phyloP scores from a whole-genome alignment of 805 yeast genomes.

The Phaffomyces thermotolerans region DNA sequence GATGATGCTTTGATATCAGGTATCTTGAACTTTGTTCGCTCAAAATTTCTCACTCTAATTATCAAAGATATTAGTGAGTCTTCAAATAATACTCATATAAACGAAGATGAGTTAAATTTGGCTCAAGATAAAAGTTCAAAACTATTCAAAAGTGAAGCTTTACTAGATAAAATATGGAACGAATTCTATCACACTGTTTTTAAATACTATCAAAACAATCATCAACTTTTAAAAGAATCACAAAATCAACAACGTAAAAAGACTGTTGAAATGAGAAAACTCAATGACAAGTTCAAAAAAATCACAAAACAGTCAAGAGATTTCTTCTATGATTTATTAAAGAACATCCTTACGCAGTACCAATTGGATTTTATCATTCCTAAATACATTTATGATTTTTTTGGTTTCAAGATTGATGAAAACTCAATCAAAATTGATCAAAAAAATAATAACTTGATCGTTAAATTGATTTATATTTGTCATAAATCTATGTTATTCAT shows the following conservation, averaged over 20 bases:
- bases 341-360: slow-evolving; percentile 32
- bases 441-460: slow-evolving; percentile 8
- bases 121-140: slow-evolving; percentile 14
- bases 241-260: slow-evolving; percentile 12
- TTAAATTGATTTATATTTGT: slow-evolving; percentile 33
- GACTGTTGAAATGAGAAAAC: slow-evolving; percentile 49
- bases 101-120: slow-evolving; percentile 2
- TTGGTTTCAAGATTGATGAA: slow-evolving; percentile 6
- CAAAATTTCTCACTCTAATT: slow-evolving; percentile 39
- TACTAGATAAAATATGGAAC: slow-evolving; percentile 50
- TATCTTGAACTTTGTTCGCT: slow-evolving; percentile 40
- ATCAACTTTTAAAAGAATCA: slow-evolving; percentile 11
- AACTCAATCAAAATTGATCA: slow-evolving; percentile 8
- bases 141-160: slow-evolving; percentile 11
- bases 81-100: neutral
- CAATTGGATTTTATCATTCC: slow-evolving; percentile 26
- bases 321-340: slow-evolving; percentile 41
- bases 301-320: slow-evolving; percentile 38
- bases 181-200: slow-evolving; percentile 59
- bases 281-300: slow-evolving; percentile 45
- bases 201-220: slow-evolving; percentile 34
- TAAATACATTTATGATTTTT: slow-evolving; percentile 9
- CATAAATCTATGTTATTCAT: slow-evolving; percentile 45
- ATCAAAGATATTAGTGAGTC: slow-evolving; percentile 27
- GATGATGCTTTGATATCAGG: slow-evolving; percentile 29